These are phyloP conservation scores for Pythium aristosporum DNA, from an alignment of 352 stramenopile species.

Conservation along the genomic window DNA sequence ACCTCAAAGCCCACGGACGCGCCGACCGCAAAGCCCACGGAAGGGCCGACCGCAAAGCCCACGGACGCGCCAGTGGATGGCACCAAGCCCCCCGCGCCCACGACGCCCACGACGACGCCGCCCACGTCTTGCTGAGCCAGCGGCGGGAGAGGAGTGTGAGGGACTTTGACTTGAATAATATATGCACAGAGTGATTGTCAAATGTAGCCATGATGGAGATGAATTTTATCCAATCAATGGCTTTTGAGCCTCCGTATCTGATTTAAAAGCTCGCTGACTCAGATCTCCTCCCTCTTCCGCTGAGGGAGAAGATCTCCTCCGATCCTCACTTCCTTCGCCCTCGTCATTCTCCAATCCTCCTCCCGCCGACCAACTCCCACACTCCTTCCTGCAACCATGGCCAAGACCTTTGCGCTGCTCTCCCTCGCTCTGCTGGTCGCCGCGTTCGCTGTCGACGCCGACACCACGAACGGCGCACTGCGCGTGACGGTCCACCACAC, in stretches of 20 bases:
- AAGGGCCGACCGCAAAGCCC: not conserved
- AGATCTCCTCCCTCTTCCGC: no score
- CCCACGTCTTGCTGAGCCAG: not conserved
- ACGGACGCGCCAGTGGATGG: not conserved
- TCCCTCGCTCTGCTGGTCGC: constrained; percentile 9
- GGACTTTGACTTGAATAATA: not conserved
- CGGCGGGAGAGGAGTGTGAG: not conserved
- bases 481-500: constrained; percentile 15
- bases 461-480: not conserved
- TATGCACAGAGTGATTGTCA: not conserved
- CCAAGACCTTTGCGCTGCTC: constrained; percentile 10
- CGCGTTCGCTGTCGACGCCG: not conserved
- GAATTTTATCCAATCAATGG: no score
- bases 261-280: no score
- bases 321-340: no score
- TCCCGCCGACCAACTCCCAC: not conserved
- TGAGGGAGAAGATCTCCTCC: no score
- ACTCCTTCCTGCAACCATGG: not conserved
- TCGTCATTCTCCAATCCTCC: not conserved
- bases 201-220: not conserved
- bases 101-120: not conserved
- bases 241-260: no score
- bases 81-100: not conserved
- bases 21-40: no score
- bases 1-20: not conserved